Evolutionary conservation across 306 rosid genomes (phyloP).

Genomic region (Castanospermum australe): DNA sequence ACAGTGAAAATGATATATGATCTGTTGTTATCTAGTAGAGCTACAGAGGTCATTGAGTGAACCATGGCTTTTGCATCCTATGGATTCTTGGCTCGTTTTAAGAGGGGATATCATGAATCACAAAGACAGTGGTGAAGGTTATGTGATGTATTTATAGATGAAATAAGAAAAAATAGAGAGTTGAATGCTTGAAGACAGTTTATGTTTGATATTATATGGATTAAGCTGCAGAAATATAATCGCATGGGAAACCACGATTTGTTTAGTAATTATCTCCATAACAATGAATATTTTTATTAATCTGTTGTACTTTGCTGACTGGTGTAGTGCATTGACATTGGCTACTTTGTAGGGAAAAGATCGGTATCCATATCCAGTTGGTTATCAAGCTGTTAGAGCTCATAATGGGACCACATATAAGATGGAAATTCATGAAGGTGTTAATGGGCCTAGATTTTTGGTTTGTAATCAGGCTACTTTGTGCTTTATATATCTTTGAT

Average conservation of each 20-base stretch:
- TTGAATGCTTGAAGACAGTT: background rate
- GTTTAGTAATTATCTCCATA: background rate
- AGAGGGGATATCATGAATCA: background rate
- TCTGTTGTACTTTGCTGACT: background rate
- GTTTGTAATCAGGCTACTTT: slow-evolving; percentile 44
- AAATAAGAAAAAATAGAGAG: background rate
- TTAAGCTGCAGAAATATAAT: background rate
- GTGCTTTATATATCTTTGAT: slow-evolving; percentile 2
- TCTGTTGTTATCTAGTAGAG: background rate
- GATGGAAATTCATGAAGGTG: slow-evolving; percentile 83
- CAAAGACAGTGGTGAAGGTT: background rate
- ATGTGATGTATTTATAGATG: background rate
- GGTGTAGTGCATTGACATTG: slow-evolving; percentile 6
- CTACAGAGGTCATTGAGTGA: background rate
- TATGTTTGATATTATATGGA: slow-evolving; percentile 1
- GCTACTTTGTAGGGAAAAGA: slow-evolving; percentile 70
- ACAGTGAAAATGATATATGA: background rate
- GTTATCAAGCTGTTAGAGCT: slow-evolving; percentile 68
- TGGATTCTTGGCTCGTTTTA: background rate
- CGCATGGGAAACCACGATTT: background rate
- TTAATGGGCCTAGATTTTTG: slow-evolving; percentile 74
- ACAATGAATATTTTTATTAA: background rate
- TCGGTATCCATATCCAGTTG: slow-evolving; percentile 90
- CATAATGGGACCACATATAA: slow-evolving; percentile 62
- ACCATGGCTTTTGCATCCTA: background rate